Percentiles rank a stretch among this genome's conserved stretches.
phyloP scores from a whole-genome alignment of 768 basidiomycete species.

The Lactarius sanguifluus region DNA sequence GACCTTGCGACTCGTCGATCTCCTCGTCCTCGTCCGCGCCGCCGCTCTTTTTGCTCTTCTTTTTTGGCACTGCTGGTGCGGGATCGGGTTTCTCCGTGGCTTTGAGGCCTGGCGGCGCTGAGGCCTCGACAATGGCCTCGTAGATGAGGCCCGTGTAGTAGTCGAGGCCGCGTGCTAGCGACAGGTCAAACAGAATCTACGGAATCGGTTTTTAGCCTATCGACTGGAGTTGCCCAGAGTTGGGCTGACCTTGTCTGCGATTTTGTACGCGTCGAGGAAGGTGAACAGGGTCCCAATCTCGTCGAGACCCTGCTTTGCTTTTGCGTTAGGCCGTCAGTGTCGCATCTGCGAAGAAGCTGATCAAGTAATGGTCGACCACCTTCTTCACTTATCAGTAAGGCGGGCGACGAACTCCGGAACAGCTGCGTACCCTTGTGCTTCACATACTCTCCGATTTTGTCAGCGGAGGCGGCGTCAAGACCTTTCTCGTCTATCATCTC shows the following conservation, averaged over 20 bases:
- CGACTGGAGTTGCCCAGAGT: background rate
- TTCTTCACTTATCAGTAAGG: constrained; percentile 33
- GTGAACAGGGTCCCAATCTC: constrained; percentile 88
- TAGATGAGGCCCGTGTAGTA: constrained; percentile 99
- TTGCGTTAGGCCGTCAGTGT: constrained; percentile 65
- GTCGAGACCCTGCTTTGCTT: constrained; percentile 75
- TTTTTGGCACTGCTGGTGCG: constrained; percentile 40
- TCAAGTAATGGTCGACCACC: constrained; percentile 79
- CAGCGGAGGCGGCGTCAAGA: constrained; percentile 73
- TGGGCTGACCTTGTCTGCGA: constrained; percentile 67
- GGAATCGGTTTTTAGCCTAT: constrained; percentile 5
- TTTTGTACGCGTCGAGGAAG: constrained; percentile 76
- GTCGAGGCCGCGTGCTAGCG: constrained; percentile 94
- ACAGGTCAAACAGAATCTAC: constrained; percentile 94
- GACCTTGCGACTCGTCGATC: constrained; percentile 86
- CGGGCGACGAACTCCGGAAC: background rate
- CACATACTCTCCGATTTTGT: constrained; percentile 96
- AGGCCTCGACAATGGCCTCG: constrained; percentile 91
- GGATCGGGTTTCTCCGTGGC: constrained; percentile 44
- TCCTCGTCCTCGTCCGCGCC: constrained; percentile 68
- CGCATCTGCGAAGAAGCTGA: constrained; percentile 60
- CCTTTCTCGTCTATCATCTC: constrained; percentile 99
- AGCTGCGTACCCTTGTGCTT: constrained; percentile 77
- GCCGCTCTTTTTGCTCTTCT: constrained; percentile 46
- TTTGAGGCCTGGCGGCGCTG: constrained; percentile 84